Evolutionary conservation across 1,284 basidiomycete species (phyloP).

Genomic region (Cutaneotrichosporon daszewskae): DNA sequence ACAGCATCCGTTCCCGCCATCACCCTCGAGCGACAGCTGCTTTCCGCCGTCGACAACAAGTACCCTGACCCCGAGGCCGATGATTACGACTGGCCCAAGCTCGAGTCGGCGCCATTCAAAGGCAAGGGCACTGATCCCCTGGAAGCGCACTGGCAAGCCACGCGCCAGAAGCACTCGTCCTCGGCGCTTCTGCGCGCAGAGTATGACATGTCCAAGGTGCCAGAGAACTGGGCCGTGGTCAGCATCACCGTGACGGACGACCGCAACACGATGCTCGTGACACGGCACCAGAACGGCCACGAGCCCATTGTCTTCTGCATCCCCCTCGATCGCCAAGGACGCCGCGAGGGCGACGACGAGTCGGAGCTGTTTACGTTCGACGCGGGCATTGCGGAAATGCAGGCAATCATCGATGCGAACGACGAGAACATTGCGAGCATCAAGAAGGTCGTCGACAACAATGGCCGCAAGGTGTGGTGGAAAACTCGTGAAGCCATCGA

Average conservation of each 20-base stretch:
- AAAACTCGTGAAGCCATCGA: constrained; percentile 69
- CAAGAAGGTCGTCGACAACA: constrained; percentile 26
- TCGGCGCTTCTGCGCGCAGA: constrained; percentile 44
- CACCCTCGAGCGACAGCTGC: constrained; percentile 66
- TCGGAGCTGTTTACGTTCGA: constrained; percentile 67
- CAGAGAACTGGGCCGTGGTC: constrained; percentile 75
- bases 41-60: constrained; percentile 50
- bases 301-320: constrained; percentile 77
- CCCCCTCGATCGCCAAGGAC: constrained; percentile 70
- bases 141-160: constrained; percentile 33
- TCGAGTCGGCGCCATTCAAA: constrained; percentile 25
- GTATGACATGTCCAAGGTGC: constrained; percentile 52
- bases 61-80: constrained; percentile 42
- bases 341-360: constrained; percentile 70
- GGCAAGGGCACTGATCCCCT: constrained; percentile 3
- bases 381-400: constrained; percentile 66
- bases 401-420: constrained; percentile 67
- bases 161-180: constrained; percentile 54
- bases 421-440: constrained; percentile 51
- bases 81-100: constrained; percentile 59
- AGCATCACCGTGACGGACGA: constrained; percentile 79
- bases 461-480: constrained; percentile 64
- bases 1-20: constrained; percentile 57
- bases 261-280: constrained; percentile 73
- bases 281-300: constrained; percentile 62